phyloP scores from a whole-genome alignment of 2,329 filamentous ascomycete species.

The Monilinia vaccinii-corymbosi region DNA sequence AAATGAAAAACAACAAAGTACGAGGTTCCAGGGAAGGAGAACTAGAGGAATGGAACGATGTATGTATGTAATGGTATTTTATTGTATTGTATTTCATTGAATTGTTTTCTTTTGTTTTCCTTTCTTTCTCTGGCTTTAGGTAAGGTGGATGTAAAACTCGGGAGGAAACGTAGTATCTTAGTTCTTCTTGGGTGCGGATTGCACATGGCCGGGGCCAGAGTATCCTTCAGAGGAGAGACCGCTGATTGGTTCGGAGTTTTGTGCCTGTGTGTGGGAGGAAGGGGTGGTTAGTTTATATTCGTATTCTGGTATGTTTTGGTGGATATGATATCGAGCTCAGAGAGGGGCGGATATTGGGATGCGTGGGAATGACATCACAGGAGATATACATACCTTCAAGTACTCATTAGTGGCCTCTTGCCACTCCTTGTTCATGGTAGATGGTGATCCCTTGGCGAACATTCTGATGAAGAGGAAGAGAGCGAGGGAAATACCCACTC shows the following conservation, averaged over 20 bases:
- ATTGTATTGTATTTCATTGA: too few relatives aligned
- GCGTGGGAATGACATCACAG: background rate
- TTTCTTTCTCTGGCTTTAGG: slow-evolving; percentile 1
- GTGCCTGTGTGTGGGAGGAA: slow-evolving; percentile 43
- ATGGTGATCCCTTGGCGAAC: slow-evolving; percentile 63
- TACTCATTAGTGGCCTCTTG: slow-evolving; percentile 94
- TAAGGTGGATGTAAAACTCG: slow-evolving; percentile 1
- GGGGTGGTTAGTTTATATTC: slow-evolving; percentile 7
- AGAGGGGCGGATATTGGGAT: background rate
- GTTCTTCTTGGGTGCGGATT: slow-evolving; percentile 35
- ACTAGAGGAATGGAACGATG: background rate
- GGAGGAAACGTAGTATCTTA: slow-evolving; percentile 9
- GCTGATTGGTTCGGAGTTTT: slow-evolving; percentile 80
- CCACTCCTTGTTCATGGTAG: slow-evolving; percentile 94
- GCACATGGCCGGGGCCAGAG: slow-evolving; percentile 67
- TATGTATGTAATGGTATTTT: background rate
- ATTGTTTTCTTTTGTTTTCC: background rate
- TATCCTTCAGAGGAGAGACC: slow-evolving; percentile 75
- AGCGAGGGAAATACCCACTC: slow-evolving; percentile 55
- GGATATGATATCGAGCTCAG: background rate
- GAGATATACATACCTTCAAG: slow-evolving; percentile 59
- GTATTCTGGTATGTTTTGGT: background rate
- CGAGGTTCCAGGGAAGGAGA: too few relatives aligned
- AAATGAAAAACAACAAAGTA: too few relatives aligned
- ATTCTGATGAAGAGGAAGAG: slow-evolving; percentile 66